Base-by-base conservation (phyloP, 257 asterid genomes). In the Solanum habrochaites region DNA sequence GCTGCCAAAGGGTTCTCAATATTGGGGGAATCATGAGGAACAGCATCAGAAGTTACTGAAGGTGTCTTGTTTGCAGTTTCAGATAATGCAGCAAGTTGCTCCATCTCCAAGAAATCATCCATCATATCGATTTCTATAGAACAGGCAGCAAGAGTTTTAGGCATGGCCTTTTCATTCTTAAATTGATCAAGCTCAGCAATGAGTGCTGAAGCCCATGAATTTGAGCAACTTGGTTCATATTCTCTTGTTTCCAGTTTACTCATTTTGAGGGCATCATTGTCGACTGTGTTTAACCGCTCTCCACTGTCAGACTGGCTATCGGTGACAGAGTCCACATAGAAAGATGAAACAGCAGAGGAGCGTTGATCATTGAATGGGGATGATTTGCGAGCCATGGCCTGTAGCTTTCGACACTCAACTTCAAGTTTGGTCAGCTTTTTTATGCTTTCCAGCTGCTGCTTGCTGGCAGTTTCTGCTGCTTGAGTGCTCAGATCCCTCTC, bases 41-140 rank as follows among this genome's bases (percentile, higher is more conserved):
- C 88, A 25, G 88, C 85, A 85, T 70, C 91, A 31, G 94, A 88
- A 66, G 87, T 85, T 49, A 88, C 87, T 29, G 85, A 71, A 67
- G 88, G 86, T 29, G 88, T 86, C 84, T 90, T 88, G 87, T 88
- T 91, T 89, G 91, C 89, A 15, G 92, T 85, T 71, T 93, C 97
- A 3, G 93, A 91, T 80, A 92, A 89, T 13, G 98, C 94, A 85
- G 92, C 98, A 66, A 95, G 93, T 3, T 97, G 91, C 85, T 95
- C 98, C 98, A 95, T 95, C 82, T 95, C 98, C 29, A 95, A 92
- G 82, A 95, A 95, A 91, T 95, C 98, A 27, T 95, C 98, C 98
- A 95, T 95, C 91, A 95, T 90, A 60, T 93, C 96, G 45, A 94
- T 89, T 67, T 93, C 96, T 37, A 91, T 85, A 2, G 96, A 86